These are phyloP conservation scores for Scleroderma bovista DNA, from an alignment of 768 basidiomycete genomes.

Conservation along the genomic window DNA sequence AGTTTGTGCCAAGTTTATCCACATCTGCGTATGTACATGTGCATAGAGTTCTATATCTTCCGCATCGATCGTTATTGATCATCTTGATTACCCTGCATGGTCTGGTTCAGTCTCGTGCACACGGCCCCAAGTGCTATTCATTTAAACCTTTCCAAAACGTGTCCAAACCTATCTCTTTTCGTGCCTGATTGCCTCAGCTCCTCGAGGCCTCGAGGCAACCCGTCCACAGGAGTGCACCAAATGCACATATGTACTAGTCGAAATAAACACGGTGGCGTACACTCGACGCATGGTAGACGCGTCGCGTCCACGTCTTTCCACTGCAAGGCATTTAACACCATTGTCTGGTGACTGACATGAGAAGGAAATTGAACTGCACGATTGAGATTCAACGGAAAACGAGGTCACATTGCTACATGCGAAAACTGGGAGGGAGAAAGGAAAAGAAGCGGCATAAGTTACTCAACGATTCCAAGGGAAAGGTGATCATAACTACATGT, in stretches of 20 bases:
- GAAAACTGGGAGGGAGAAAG: not conserved
- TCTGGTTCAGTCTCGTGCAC: not conserved
- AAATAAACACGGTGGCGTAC: not conserved
- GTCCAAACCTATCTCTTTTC: not conserved
- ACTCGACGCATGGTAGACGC: not conserved
- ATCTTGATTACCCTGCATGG: not conserved
- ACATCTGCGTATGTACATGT: not conserved
- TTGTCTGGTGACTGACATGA: not conserved
- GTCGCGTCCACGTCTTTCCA: not conserved
- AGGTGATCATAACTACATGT: constrained; percentile 3
- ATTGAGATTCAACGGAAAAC: constrained; percentile 18
- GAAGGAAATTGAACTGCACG: constrained; percentile 5
- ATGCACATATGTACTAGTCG: not conserved
- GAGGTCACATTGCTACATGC: constrained; percentile 18
- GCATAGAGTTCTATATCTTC: not conserved
- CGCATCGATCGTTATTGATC: not conserved
- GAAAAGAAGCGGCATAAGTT: constrained; percentile 18
- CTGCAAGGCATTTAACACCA: not conserved
- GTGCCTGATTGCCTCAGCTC: constrained; percentile 8
- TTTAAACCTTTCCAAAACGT: constrained; percentile 1
- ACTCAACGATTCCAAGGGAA: constrained; percentile 6
- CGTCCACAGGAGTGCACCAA: not conserved
- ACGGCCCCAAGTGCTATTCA: constrained; percentile 1
- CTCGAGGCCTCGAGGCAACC: constrained; percentile 1
- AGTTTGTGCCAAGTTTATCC: not conserved